Percentiles rank a stretch among this genome's conserved stretches.
Evolutionary conservation across 306 rosid species (phyloP).

Genomic region (Medicago lupulina): DNA sequence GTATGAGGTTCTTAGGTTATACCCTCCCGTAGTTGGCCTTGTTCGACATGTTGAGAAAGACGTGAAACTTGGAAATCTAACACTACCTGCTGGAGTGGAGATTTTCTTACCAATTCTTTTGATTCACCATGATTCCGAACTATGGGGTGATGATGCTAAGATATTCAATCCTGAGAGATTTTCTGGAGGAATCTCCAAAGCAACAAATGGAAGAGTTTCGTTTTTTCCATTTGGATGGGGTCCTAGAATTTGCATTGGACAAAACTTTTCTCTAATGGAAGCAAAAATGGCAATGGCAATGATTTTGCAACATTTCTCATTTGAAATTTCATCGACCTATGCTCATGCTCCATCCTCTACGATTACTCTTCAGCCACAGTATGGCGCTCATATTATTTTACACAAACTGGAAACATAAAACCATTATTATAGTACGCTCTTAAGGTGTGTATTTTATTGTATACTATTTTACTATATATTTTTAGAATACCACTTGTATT

Average conservation of each 20-base stretch:
- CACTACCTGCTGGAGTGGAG: conserved; percentile 48
- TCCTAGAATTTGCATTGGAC: conserved; percentile 55
- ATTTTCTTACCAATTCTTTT: conserved; percentile 35
- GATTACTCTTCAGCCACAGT: conserved; percentile 26
- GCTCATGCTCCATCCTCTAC: conserved; percentile 15
- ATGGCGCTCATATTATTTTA: conserved; percentile 37
- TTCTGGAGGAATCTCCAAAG: conserved; percentile 52
- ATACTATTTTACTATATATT: too few relatives aligned
- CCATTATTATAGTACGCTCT: not conserved
- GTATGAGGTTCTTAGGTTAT: conserved; percentile 62
- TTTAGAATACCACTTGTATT: too few relatives aligned
- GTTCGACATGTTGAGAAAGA: conserved; percentile 24
- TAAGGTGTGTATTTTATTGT: not conserved
- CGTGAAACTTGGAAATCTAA: conserved; percentile 46
- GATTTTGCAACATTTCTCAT: conserved; percentile 46
- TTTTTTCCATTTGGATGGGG: conserved; percentile 64
- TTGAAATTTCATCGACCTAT: conserved; percentile 42
- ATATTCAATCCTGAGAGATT: conserved; percentile 69
- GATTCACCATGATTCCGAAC: conserved; percentile 49
- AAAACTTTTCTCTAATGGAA: conserved; percentile 52
- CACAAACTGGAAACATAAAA: conserved; percentile 20
- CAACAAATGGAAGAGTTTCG: conserved; percentile 46
- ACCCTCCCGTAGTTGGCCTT: conserved; percentile 35
- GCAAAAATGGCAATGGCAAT: conserved; percentile 43
- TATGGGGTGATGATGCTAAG: conserved; percentile 64